Evolutionary conservation across 805 yeast species (phyloP).

Genomic region (Cyberlindnera misumaiensis): DNA sequence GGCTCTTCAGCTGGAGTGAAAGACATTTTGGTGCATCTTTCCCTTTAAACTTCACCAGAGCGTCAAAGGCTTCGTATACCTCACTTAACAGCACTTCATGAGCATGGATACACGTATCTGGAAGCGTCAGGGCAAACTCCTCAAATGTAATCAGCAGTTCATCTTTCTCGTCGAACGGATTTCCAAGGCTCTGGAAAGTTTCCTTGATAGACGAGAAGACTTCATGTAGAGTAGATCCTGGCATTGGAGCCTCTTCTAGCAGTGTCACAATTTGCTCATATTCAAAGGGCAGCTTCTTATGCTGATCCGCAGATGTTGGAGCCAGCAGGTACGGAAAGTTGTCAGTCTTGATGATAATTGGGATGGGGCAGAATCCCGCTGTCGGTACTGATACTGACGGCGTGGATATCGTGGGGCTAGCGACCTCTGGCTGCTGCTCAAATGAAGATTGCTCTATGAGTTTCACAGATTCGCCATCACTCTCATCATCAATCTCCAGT

Average conservation of each 20-base stretch:
- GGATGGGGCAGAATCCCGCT: constrained; percentile 6
- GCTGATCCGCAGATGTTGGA: constrained; percentile 9
- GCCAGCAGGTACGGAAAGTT: constrained; percentile 17
- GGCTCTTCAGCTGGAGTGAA: constrained; percentile 8
- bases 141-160: constrained; percentile 16
- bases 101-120: constrained; percentile 15
- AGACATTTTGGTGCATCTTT: constrained; percentile 9
- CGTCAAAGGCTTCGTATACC: constrained; percentile 11
- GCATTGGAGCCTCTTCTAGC: constrained; percentile 15
- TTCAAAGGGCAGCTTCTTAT: constrained; percentile 2
- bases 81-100: constrained; percentile 15
- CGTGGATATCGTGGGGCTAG: too few relatives aligned
- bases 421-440: too few relatives aligned
- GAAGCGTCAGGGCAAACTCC: constrained; percentile 14
- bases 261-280: constrained; percentile 13
- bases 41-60: constrained; percentile 3
- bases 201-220: constrained; percentile 13
- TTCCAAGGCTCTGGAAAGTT: constrained; percentile 11
- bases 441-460: too few relatives aligned
- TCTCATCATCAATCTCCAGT: not conserved
- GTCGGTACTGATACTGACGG: too few relatives aligned
- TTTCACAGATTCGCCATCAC: not conserved
- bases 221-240: constrained; percentile 10
- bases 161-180: constrained; percentile 16
- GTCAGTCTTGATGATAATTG: constrained; percentile 16